These are phyloP conservation scores for Ascochyta pisi DNA, from an alignment of 2,329 filamentous ascomycete genomes.

Conservation along the genomic window DNA sequence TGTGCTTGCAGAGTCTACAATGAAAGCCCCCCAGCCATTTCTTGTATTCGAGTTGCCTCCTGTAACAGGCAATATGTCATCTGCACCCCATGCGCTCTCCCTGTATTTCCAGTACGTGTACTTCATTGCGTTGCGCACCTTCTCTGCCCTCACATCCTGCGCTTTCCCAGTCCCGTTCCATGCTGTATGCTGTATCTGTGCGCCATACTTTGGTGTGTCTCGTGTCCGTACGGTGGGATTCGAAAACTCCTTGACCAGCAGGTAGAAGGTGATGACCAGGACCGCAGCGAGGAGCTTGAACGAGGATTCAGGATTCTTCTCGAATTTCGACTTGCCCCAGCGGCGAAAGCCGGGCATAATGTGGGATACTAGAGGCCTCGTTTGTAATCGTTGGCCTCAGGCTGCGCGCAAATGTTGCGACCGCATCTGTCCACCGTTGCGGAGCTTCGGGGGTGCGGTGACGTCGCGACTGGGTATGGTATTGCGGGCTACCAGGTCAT, in stretches of 20 bases:
- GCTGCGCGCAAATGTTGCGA: constrained; percentile 24
- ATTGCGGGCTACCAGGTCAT: constrained; percentile 6
- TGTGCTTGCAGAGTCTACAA: constrained; percentile 51
- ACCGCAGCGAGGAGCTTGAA: constrained; percentile 51
- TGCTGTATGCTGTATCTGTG: constrained; percentile 42
- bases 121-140: constrained; percentile 49
- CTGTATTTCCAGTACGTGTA: constrained; percentile 51
- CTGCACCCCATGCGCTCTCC: constrained; percentile 50
- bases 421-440: constrained; percentile 33
- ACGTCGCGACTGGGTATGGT: constrained; percentile 1
- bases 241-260: constrained; percentile 49
- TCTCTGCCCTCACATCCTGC: constrained; percentile 43
- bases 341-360: constrained; percentile 47
- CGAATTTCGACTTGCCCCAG: constrained; percentile 47
- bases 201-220: constrained; percentile 24
- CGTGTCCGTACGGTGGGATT: constrained; percentile 35
- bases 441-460: constrained; percentile 25
- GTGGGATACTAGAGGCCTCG: constrained; percentile 14
- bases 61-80: constrained; percentile 50
- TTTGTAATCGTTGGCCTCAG: constrained; percentile 24
- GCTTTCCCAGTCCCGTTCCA: constrained; percentile 47
- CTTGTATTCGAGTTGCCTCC: constrained; percentile 44
- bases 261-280: constrained; percentile 51
- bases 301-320: constrained; percentile 50
- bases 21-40: constrained; percentile 54